Percentiles rank a stretch among this genome's conserved stretches.
Evolutionary conservation across 2,329 filamentous ascomycete genomes (phyloP).

Genomic region (Talaromyces amestolkiae): DNA sequence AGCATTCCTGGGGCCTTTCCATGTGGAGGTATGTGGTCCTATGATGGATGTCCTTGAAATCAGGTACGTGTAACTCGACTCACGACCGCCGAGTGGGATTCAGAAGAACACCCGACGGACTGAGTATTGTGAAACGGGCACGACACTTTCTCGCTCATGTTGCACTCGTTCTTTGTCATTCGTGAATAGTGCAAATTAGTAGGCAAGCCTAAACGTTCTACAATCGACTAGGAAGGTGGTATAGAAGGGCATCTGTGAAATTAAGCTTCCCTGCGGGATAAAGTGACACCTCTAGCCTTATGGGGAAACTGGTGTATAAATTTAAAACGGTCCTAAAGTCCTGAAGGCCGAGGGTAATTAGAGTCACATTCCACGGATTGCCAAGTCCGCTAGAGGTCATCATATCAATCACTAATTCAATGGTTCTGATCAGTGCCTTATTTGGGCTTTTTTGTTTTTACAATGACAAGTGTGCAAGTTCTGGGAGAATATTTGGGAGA

Average conservation of each 20-base stretch:
- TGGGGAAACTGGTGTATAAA: not conserved
- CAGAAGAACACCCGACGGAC: not conserved
- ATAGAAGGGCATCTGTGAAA: not conserved
- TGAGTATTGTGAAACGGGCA: not conserved
- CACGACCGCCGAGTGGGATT: not conserved
- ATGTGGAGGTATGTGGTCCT: not conserved
- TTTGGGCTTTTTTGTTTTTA: not conserved
- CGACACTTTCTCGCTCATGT: not conserved
- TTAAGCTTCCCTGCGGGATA: not conserved
- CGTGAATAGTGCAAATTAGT: not conserved
- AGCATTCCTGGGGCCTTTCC: not conserved
- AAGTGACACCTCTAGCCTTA: not conserved
- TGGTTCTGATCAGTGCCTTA: not conserved
- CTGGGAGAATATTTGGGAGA: too few relatives aligned
- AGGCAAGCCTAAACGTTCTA: not conserved
- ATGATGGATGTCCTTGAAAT: not conserved
- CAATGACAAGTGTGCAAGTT: not conserved
- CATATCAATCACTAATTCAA: not conserved
- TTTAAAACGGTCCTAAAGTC: not conserved
- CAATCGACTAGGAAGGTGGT: not conserved
- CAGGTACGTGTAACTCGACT: not conserved
- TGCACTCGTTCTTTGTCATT: not conserved
- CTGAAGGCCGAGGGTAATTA: not conserved
- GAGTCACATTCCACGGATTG: not conserved
- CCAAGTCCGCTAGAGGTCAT: not conserved